Percentiles rank a stretch among this genome's conserved stretches.
Conservation (phyloP, 108 stramenopile genomes). For the Thalassiosira profunda region DNA sequence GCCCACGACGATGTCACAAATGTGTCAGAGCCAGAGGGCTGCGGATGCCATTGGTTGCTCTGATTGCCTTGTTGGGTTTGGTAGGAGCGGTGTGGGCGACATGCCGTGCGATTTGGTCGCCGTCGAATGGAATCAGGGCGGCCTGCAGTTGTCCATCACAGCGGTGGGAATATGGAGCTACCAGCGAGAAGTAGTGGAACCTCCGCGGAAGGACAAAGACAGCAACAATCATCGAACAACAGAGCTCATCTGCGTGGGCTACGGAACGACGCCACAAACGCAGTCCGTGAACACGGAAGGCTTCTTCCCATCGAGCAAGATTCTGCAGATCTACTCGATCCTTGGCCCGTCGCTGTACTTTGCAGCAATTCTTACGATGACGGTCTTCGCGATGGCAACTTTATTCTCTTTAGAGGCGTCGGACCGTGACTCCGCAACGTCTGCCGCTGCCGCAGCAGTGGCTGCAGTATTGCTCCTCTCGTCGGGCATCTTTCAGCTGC, state of each 20-base stretch:
- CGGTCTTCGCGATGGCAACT: constrained; percentile 5
- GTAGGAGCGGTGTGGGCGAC: constrained; percentile 14
- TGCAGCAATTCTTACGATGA: constrained; percentile 10
- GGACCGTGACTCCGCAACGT: too few relatives aligned
- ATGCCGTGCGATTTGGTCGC: constrained; percentile 22
- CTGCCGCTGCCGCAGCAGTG: too few relatives aligned
- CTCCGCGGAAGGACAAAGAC: neutral
- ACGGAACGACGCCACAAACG: constrained; percentile 2
- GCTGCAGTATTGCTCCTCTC: too few relatives aligned
- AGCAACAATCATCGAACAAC: neutral
- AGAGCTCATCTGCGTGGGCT: constrained; percentile 10
- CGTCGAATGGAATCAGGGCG: constrained; percentile 13
- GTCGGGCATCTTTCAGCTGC: too few relatives aligned
- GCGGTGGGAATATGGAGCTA: constrained; percentile 35
- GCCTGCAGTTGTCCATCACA: constrained; percentile 14
- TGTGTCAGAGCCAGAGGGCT: neutral
- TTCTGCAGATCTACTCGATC: constrained; percentile 8
- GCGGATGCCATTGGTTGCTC: neutral
- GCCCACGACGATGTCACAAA: neutral
- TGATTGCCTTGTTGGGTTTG: constrained; percentile 16
- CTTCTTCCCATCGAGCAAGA: constrained; percentile 21
- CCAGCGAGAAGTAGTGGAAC: neutral
- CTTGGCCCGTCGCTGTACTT: constrained; percentile 8
- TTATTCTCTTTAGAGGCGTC: too few relatives aligned
- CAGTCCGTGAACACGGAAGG: constrained; percentile 8